A percentile compares a stretch with the other conserved stretches of the same genome.
Conservation (phyloP, 1,284 basidiomycete species). For the Lignosus rhinocerotis region DNA sequence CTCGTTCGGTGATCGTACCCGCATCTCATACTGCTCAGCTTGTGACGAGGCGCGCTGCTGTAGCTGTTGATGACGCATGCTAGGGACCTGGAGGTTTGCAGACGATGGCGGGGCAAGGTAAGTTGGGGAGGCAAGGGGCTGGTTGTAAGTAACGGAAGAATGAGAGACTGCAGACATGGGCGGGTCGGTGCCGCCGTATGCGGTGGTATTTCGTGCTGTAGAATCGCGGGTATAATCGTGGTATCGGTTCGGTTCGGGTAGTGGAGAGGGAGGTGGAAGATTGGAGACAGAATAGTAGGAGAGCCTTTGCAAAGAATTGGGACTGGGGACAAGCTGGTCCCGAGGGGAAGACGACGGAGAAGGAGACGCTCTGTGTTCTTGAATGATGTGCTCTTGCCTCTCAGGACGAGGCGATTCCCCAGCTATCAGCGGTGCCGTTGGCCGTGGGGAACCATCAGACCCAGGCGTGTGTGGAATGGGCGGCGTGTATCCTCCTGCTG, state of each 20-base stretch:
- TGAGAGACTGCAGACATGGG: constrained; percentile 33
- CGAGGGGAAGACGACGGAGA: constrained; percentile 19
- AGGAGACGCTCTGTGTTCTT: constrained; percentile 7
- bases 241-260: constrained; percentile 45
- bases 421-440: constrained; percentile 25
- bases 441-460: constrained; percentile 26
- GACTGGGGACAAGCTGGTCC: constrained; percentile 23
- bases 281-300: constrained; percentile 78
- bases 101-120: constrained; percentile 15
- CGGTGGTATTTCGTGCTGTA: constrained; percentile 31
- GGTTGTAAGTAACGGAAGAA: constrained; percentile 23
- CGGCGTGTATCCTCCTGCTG: constrained; percentile 10
- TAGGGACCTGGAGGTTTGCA: constrained; percentile 20
- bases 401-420: constrained; percentile 24
- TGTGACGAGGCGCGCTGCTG: constrained; percentile 8
- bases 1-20: constrained; percentile 38
- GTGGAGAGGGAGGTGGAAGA: constrained; percentile 60
- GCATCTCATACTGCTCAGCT: constrained; percentile 53
- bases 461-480: constrained; percentile 20
- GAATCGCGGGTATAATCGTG: constrained; percentile 41
- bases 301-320: constrained; percentile 26
- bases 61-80: constrained; percentile 11
- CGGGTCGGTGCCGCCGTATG: constrained; percentile 24
- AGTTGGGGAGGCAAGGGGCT: constrained; percentile 15
- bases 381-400: constrained; percentile 12